Evolutionary conservation across 208 protist genomes (phyloP).

Genomic region (Strigomonas culicis): DNA sequence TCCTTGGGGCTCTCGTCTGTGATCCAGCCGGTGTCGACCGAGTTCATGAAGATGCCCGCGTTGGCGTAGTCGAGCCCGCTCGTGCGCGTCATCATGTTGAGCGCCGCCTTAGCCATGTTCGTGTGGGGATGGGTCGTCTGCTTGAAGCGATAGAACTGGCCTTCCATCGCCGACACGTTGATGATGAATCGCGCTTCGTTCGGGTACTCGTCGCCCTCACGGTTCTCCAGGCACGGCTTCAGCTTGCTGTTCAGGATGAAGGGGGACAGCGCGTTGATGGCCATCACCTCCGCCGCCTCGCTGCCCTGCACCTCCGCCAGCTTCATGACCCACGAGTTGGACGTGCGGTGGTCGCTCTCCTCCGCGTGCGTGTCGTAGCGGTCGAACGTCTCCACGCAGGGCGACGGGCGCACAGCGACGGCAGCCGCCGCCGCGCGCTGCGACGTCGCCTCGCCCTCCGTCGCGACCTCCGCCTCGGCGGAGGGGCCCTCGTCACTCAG

Average conservation of each 20-base stretch:
- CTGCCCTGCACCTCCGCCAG: conserved; percentile 87
- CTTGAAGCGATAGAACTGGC: conserved; percentile 93
- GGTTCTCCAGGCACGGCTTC: conserved; percentile 80
- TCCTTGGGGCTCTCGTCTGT: conserved; percentile 93
- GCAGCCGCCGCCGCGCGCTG: neutral
- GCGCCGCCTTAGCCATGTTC: conserved; percentile 98
- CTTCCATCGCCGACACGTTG: conserved; percentile 98
- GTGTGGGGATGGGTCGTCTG: conserved; percentile 96
- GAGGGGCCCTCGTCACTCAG: conserved; percentile 12
- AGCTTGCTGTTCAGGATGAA: conserved; percentile 94
- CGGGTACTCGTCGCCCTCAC: conserved; percentile 45
- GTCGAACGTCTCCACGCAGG: conserved; percentile 61
- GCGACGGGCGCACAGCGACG: conserved; percentile 12
- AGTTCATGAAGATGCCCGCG: conserved; percentile 96
- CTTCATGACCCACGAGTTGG: conserved; percentile 91
- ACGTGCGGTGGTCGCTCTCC: conserved; percentile 78
- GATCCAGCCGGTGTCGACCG: conserved; percentile 98
- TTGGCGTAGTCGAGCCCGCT: conserved; percentile 87
- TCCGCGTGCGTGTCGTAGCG: conserved; percentile 89
- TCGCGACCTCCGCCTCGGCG: neutral
- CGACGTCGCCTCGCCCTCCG: neutral
- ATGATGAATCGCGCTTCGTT: conserved; percentile 92
- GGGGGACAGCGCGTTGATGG: conserved; percentile 96
- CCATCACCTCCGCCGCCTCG: conserved; percentile 94
- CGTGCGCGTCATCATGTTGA: conserved; percentile 99